These are phyloP conservation scores for Cairneyella variabilis DNA, from an alignment of 495 filamentous ascomycete species.

Conservation along the genomic window DNA sequence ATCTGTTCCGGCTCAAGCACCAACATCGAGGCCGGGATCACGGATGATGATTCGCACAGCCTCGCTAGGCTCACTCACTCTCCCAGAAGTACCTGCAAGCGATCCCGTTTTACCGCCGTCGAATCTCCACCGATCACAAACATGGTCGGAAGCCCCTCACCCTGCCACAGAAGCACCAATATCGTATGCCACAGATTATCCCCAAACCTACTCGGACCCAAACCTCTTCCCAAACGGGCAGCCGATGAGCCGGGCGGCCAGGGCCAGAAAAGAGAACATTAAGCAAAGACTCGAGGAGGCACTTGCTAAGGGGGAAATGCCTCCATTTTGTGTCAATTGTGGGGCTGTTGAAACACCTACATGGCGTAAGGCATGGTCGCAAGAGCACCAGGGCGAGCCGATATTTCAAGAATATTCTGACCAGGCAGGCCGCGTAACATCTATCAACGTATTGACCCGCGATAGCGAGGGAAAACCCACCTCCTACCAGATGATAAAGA, in stretches of 20 bases:
- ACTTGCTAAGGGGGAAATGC: constrained; percentile 68
- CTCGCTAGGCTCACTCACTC: constrained; percentile 32
- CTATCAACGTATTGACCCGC: constrained; percentile 58
- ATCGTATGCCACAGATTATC: constrained; percentile 1
- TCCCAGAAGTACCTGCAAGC: constrained; percentile 49
- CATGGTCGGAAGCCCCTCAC: constrained; percentile 38
- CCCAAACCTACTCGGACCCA: constrained; percentile 8
- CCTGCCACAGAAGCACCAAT: constrained; percentile 31
- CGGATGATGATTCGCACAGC: constrained; percentile 23
- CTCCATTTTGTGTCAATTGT: constrained; percentile 86
- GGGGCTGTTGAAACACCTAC: constrained; percentile 92
- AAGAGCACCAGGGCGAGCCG: constrained; percentile 58
- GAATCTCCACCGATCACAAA: constrained; percentile 40
- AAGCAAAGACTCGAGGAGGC: constrained; percentile 61
- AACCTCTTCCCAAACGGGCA: no score
- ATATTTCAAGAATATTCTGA: constrained; percentile 61
- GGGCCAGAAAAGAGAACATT: constrained; percentile 54
- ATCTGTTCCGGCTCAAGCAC: not conserved
- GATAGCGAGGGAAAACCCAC: constrained; percentile 55
- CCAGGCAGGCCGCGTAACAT: constrained; percentile 59
- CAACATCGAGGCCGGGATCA: constrained; percentile 14
- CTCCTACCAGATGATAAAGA: constrained; percentile 72
- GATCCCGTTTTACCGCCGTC: constrained; percentile 49
- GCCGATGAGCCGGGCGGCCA: constrained; percentile 11
- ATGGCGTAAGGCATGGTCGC: constrained; percentile 86